Conservation (phyloP, 2,329 filamentous ascomycete species). For the Aureobasidium vineae region DNA sequence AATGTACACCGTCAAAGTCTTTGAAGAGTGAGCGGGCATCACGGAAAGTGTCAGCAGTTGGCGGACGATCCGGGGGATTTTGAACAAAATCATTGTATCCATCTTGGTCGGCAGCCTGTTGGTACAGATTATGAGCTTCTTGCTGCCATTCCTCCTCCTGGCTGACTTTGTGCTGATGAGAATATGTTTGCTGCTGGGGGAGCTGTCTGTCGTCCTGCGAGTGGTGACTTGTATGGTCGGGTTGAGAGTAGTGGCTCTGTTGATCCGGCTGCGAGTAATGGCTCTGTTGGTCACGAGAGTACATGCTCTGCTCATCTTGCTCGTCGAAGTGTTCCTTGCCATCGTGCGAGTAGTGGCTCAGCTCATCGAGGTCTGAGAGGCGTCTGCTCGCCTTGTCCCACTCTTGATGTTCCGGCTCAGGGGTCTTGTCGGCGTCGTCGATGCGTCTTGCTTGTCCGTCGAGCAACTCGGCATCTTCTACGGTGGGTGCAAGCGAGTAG, state of each 20-base stretch:
- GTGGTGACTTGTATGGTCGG: not conserved
- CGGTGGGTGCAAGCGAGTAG: slow-evolving; percentile 26
- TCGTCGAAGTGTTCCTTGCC: not conserved
- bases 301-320: slow-evolving; percentile 10
- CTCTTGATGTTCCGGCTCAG: slow-evolving; percentile 11
- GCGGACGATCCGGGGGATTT: slow-evolving; percentile 44
- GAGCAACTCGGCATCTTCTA: slow-evolving; percentile 19
- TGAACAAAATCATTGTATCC: slow-evolving; percentile 12
- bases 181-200: not conserved
- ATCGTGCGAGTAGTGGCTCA: slow-evolving; percentile 17
- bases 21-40: slow-evolving; percentile 67
- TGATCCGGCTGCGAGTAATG: slow-evolving; percentile 14
- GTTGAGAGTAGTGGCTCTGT: not conserved
- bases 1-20: slow-evolving; percentile 81
- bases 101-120: slow-evolving; percentile 12
- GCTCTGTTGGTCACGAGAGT: slow-evolving; percentile 13
- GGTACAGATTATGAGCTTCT: slow-evolving; percentile 6
- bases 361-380: slow-evolving; percentile 7
- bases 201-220: not conserved
- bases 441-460: not conserved
- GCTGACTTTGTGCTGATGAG: slow-evolving; percentile 14
- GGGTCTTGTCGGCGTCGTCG: slow-evolving; percentile 15
- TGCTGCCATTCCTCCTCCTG: slow-evolving; percentile 21
- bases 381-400: slow-evolving; percentile 14
- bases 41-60: slow-evolving; percentile 61